Evolutionary conservation across 2,329 filamentous ascomycete species (phyloP).

Genomic region (Xylariaceae sp.): DNA sequence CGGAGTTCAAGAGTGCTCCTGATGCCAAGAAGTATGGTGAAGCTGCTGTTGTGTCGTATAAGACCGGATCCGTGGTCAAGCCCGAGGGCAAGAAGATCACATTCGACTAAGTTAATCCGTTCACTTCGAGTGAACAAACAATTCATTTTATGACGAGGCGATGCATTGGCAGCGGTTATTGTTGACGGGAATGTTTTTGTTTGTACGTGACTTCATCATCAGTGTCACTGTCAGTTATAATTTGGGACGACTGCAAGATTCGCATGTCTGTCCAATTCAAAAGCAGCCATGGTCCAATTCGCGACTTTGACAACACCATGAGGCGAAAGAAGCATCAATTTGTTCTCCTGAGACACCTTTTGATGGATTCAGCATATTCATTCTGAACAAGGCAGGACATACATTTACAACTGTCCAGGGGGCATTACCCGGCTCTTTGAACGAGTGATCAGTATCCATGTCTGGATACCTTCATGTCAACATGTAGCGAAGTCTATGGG

Average conservation of each 20-base stretch:
- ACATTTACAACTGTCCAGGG: too few relatives aligned
- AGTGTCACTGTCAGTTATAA: background rate
- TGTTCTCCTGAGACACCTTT: background rate
- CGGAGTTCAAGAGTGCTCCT: background rate
- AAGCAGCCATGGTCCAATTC: background rate
- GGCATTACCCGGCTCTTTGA: too few relatives aligned
- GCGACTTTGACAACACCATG: background rate
- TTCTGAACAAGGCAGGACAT: too few relatives aligned
- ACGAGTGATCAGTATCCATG: too few relatives aligned
- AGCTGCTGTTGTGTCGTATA: slow-evolving; percentile 12
- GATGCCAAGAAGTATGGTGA: slow-evolving; percentile 13
- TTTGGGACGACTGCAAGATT: background rate
- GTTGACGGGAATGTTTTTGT: background rate
- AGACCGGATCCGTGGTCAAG: slow-evolving; percentile 17
- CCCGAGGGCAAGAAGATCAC: slow-evolving; percentile 18
- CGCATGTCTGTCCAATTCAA: background rate
- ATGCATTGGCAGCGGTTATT: background rate
- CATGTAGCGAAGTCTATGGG: too few relatives aligned
- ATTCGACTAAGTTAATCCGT: slow-evolving; percentile 10
- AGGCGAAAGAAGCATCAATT: too few relatives aligned
- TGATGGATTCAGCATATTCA: background rate
- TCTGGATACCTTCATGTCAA: too few relatives aligned
- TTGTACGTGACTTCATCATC: background rate
- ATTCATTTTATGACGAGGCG: background rate
- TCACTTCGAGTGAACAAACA: background rate